Conservation (phyloP, 768 basidiomycete species). For the Cystofilobasidium macerans region DNA sequence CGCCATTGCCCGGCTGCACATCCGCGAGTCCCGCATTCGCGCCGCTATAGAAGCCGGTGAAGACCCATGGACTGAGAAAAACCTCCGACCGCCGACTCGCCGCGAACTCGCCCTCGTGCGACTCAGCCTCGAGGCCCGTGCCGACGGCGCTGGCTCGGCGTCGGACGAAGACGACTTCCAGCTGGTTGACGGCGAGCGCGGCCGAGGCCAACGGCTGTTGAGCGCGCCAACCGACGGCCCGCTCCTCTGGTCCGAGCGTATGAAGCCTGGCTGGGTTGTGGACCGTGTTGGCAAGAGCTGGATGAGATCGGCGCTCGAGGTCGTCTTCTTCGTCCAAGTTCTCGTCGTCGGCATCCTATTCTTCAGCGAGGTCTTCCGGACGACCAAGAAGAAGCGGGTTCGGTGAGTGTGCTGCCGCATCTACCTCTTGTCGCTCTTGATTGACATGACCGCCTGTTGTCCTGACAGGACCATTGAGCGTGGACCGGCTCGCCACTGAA, state of each 20-base stretch:
- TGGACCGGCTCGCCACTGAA: too few species aligned
- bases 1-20: slow-evolving; percentile 51
- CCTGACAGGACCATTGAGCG: too few species aligned
- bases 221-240: slow-evolving; percentile 20
- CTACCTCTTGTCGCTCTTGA: too few species aligned
- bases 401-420: not conserved
- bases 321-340: slow-evolving; percentile 81
- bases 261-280: slow-evolving; percentile 22
- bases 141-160: slow-evolving; percentile 8
- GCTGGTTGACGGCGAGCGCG: slow-evolving; percentile 9
- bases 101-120: slow-evolving; percentile 13
- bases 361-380: slow-evolving; percentile 65
- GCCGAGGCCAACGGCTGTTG: slow-evolving; percentile 1
- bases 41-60: slow-evolving; percentile 27
- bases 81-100: slow-evolving; percentile 7
- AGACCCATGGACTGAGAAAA: slow-evolving; percentile 3
- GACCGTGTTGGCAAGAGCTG: slow-evolving; percentile 23
- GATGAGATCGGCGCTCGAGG: slow-evolving; percentile 48
- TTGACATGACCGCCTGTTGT: too few species aligned
- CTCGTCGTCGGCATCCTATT: slow-evolving; percentile 62
- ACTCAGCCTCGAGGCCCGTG: not conserved
- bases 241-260: slow-evolving; percentile 21
- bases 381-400: slow-evolving; percentile 53
- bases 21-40: slow-evolving; percentile 37
- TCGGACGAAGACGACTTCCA: slow-evolving; percentile 11